Percentiles rank a stretch among this genome's conserved stretches.
Evolutionary conservation across 331 rosid genomes (phyloP).

Genomic region (Dryas integrifolia): DNA sequence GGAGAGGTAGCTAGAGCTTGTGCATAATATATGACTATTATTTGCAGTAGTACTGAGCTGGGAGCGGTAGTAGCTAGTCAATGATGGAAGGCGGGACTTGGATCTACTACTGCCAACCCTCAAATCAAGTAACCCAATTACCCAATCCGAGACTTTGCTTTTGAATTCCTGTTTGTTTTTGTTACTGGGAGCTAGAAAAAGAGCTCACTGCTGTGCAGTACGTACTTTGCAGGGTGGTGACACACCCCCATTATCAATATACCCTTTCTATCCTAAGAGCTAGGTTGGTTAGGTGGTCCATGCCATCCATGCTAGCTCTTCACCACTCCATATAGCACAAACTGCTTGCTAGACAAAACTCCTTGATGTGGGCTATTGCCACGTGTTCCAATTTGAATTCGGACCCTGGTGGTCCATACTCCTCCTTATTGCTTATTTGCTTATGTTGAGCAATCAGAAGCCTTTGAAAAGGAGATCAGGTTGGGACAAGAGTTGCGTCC

Average conservation of each 20-base stretch:
- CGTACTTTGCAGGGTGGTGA: neutral
- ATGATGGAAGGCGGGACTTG: neutral
- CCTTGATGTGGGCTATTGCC: neutral
- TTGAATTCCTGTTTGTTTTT: slow-evolving; percentile 2
- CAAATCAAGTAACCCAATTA: neutral
- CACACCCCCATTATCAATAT: too few species aligned
- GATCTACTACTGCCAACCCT: neutral
- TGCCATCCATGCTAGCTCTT: too few species aligned
- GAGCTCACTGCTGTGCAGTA: neutral
- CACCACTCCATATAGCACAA: neutral
- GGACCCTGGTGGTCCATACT: slow-evolving; percentile 12
- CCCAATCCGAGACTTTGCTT: slow-evolving; percentile 6
- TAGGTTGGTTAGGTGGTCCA: neutral
- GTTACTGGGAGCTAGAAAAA: neutral
- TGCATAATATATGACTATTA: too few species aligned
- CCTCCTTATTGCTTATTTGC: too few species aligned
- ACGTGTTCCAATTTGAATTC: neutral
- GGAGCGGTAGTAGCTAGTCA: neutral
- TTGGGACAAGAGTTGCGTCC: slow-evolving; percentile 20
- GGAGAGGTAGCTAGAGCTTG: too few species aligned
- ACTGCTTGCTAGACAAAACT: neutral
- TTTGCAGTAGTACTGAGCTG: too few species aligned
- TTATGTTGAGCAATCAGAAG: too few species aligned
- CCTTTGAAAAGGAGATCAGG: neutral
- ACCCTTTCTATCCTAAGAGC: too few species aligned